phyloP scores from a whole-genome alignment of 345 rosid species.

The Isatis tinctoria region DNA sequence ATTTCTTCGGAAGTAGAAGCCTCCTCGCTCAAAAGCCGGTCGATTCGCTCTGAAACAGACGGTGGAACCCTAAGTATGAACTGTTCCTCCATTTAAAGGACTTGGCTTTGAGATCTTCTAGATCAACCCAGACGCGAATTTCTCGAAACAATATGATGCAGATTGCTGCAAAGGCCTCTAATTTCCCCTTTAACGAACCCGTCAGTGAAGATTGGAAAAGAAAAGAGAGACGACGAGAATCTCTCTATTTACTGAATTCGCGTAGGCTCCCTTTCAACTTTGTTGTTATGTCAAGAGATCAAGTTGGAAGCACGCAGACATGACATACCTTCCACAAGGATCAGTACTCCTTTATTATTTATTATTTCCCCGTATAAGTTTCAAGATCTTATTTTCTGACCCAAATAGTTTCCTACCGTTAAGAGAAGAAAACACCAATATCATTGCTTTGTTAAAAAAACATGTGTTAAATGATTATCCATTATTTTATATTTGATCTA shows the following conservation, averaged over 20 bases:
- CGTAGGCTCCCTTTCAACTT: not conserved
- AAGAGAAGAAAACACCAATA: not conserved
- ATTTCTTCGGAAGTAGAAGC: slow-evolving; percentile 68
- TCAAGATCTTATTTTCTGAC: not conserved
- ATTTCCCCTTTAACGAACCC: not conserved
- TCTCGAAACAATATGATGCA: not conserved
- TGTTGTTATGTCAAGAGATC: not conserved
- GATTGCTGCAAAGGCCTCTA: not conserved
- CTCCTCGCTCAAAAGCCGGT: slow-evolving; percentile 64
- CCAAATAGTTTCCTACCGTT: not conserved
- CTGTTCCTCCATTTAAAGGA: slow-evolving; percentile 71
- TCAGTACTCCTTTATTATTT: not conserved
- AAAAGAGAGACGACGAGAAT: not conserved
- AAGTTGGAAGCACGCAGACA: not conserved
- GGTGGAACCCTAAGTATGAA: slow-evolving; percentile 93
- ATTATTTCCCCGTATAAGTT: not conserved
- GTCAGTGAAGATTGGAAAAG: not conserved
- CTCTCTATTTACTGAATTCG: no score
- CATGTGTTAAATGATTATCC: no score
- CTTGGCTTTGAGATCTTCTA: not conserved
- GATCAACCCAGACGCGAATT: not conserved
- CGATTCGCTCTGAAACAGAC: slow-evolving; percentile 76
- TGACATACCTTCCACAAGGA: not conserved
- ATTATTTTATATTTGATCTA: no score
- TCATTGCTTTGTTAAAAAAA: no score